Evolutionary conservation across 2,329 filamentous ascomycete species (phyloP).

Genomic region (Stylonectria norvegica): DNA sequence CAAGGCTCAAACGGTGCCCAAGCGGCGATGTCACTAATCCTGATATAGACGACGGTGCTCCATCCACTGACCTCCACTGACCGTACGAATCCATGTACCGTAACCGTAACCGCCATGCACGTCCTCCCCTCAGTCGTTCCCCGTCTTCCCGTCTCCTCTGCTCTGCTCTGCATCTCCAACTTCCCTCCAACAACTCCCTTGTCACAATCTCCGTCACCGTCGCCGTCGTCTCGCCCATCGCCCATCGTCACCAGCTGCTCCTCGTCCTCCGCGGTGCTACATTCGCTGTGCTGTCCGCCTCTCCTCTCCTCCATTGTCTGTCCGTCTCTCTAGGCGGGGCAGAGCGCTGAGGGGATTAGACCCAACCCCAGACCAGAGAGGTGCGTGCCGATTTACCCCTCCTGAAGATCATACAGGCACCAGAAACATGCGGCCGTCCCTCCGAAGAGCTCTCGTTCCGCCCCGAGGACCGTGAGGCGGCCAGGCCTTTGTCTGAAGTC

Average conservation of each 20-base stretch:
- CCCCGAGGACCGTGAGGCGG: background rate
- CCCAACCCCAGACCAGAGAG: background rate
- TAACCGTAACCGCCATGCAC: background rate
- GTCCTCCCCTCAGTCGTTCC: background rate
- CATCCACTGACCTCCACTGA: no score
- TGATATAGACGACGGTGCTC: no score
- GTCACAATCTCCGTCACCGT: background rate
- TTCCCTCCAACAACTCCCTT: background rate
- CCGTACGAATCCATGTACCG: background rate
- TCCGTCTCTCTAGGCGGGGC: background rate
- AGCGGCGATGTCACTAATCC: no score
- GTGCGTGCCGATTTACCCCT: constrained; percentile 1
- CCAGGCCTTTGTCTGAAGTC: background rate
- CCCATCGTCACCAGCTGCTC: background rate
- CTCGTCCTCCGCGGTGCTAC: background rate
- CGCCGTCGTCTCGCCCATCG: background rate
- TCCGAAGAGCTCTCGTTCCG: background rate
- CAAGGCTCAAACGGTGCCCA: no score
- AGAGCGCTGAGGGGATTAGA: background rate
- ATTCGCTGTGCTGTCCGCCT: background rate
- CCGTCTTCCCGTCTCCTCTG: background rate
- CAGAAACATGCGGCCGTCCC: background rate
- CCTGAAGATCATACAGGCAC: background rate
- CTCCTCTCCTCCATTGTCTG: background rate
- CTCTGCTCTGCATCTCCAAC: background rate